phyloP scores from a whole-genome alignment of 169 alveolate species.

The Eimeria maxima region DNA sequence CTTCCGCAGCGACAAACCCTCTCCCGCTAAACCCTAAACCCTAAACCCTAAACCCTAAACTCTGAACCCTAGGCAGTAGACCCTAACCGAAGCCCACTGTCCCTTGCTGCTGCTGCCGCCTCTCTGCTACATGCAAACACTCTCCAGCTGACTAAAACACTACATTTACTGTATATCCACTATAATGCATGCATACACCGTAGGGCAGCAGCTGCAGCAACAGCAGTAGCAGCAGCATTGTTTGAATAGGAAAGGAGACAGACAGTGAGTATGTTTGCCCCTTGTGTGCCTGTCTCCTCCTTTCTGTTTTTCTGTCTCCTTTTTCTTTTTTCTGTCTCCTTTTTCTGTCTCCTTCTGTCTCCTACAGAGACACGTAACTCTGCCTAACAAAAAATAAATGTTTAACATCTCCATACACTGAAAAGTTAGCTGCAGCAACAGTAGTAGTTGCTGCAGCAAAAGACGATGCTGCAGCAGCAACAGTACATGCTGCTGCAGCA shows the following conservation, averaged over 20 bases:
- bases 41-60: constrained; percentile 36
- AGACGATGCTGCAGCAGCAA: neutral
- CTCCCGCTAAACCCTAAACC: constrained; percentile 55
- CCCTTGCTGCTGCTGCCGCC: too few relatives aligned
- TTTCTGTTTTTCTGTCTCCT: neutral
- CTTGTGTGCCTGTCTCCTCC: neutral
- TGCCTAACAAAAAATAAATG: neutral
- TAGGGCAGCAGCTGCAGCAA: too few relatives aligned
- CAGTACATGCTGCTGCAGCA: neutral
- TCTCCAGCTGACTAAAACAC: too few relatives aligned
- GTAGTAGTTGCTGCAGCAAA: neutral
- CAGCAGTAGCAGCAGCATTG: neutral
- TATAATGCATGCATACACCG: too few relatives aligned
- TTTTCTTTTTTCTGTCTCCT: neutral
- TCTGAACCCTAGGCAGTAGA: constrained; percentile 13
- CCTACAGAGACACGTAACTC: neutral
- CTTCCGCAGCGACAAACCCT: constrained; percentile 21
- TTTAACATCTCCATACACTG: too few relatives aligned
- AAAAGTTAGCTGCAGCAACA: neutral
- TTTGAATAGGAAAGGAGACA: neutral
- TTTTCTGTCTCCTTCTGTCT: neutral
- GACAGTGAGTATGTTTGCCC: too few relatives aligned
- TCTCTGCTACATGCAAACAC: too few relatives aligned
- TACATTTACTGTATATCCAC: too few relatives aligned
- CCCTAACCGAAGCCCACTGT: neutral